Evolutionary conservation across 331 rosid species (phyloP).

Genomic region (Cucumis variabilis): DNA sequence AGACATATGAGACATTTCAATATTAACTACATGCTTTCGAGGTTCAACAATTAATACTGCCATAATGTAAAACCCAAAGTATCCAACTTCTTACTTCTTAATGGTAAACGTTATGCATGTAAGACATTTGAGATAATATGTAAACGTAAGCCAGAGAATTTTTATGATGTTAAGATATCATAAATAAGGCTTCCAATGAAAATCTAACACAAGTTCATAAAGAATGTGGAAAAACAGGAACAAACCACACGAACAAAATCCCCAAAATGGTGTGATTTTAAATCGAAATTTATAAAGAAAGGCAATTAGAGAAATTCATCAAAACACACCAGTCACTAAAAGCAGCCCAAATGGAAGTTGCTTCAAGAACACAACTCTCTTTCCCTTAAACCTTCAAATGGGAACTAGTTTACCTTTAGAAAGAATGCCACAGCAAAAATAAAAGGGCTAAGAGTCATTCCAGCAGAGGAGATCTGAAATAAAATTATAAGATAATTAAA

Average conservation of each 20-base stretch:
- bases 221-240: neutral
- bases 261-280: neutral
- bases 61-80: neutral
- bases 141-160: too few relatives aligned
- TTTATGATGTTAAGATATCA: neutral
- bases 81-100: too few relatives aligned
- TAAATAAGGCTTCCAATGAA: neutral
- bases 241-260: neutral
- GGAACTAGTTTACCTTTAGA: slow-evolving; percentile 55
- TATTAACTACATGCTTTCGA: neutral
- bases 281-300: neutral
- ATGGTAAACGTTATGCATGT: neutral
- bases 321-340: slow-evolving; percentile 32
- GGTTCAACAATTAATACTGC: neutral
- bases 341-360: slow-evolving; percentile 37
- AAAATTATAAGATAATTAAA: slow-evolving; percentile 4
- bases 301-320: neutral
- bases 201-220: neutral
- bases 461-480: slow-evolving; percentile 66
- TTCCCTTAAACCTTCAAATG: slow-evolving; percentile 35
- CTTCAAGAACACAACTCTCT: slow-evolving; percentile 34
- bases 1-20: neutral
- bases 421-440: slow-evolving; percentile 72
- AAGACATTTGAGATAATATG: neutral
- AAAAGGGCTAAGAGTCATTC: slow-evolving; percentile 73